Base-by-base conservation (phyloP, 495 filamentous ascomycete genomes). In the Penicillium diatomitis region DNA sequence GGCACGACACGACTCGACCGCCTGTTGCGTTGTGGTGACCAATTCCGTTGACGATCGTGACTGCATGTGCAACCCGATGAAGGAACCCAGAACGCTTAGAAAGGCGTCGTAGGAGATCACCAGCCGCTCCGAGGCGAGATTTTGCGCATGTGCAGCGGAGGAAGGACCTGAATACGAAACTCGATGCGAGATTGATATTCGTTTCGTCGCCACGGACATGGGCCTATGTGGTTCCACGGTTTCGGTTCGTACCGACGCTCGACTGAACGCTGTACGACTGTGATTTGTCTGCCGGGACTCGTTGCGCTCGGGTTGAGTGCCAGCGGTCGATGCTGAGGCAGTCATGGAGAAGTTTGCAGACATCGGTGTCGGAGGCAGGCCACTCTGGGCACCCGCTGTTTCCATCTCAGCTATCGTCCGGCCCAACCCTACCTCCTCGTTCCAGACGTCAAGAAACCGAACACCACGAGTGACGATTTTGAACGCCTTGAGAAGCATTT, bases 381-480 rank as follows among this genome's bases (percentile, higher is more conserved):
- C 67, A 36, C 55, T 56, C 9, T 57, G 62, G 6, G 41, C 54
- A 27, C 48, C 54, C 7, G 59, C 50, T 27, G 51, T 49, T 27
- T 74, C 71, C 53, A 86, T 74, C 55, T 84, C 80, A 20, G 76
- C 73, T 40, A 84, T 77, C 29, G 82, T 82, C 49, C 77, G 72
- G 66, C 79, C 79, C 38, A 84, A 63, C 39, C 78, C 73, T 32
- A 83, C 78, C 47, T 88, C 85, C 48, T 91, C 82, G 28, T 88
- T 82, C 75, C 89, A 85, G 4, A 90, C 75, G 58, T 99, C 94
- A n/a, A 96, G 73, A 62, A 99, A 96, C 50, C 82, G 78, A 44
- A 96, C 89, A 34, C 86, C 88, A 49, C 90, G 85, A 47, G 82
- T 89, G n/a, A 94, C 86, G 49, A 96, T 88, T 57, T 87, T 91